Base-by-base conservation (phyloP, 148 eudicot genomes). In the Diospyros kaki region DNA sequence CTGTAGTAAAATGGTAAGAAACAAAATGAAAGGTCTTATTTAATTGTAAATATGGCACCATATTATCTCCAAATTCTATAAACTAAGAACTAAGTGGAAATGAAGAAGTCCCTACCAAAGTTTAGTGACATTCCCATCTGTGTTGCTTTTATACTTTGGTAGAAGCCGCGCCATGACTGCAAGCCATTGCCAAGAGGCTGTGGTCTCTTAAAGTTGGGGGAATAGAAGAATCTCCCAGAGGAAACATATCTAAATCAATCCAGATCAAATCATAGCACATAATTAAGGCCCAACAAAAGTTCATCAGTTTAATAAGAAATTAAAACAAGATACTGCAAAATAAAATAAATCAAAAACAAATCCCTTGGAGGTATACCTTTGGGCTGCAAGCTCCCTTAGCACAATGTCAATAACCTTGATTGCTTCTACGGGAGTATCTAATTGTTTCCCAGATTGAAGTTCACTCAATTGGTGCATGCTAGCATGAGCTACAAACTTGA, bases 121-220 rank as follows among this genome's bases (percentile, higher is more conserved):
- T 91, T 91, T 52, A 91, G 68, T 55, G 93, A 86, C 81, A 91
- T 70, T 64, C 96, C 96, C 96, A 91, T 91, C 67, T 91, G 96
- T 51, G 93, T 91, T 51, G 93, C 83, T 78, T 76, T 86, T 59
- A 91, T 83, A 58, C 89, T 91, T 76, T 91, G 96, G 75, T 91
- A 91, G 80, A 91, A 91, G 45, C 96, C 96, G 60, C 96, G 88
- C 96, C 96, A 91, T 14, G 93, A 75, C 77, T 91, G 91, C 65
- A 91, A 77, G 66, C 96, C 96, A 38, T 87, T 85, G 69, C 96
- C 88, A n/a, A 91, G 85, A 59, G 85, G 91, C 77, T 91, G 96
- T 68, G 89, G 90, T 72, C 67, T 86, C 81, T 86, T 88, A 77
- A 89, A 77, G 73, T 80, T 64, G 64, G 96, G 93, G 75, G 93